phyloP scores from a whole-genome alignment of 805 yeast genomes.

The Kurtzmaniella cleridarum region DNA sequence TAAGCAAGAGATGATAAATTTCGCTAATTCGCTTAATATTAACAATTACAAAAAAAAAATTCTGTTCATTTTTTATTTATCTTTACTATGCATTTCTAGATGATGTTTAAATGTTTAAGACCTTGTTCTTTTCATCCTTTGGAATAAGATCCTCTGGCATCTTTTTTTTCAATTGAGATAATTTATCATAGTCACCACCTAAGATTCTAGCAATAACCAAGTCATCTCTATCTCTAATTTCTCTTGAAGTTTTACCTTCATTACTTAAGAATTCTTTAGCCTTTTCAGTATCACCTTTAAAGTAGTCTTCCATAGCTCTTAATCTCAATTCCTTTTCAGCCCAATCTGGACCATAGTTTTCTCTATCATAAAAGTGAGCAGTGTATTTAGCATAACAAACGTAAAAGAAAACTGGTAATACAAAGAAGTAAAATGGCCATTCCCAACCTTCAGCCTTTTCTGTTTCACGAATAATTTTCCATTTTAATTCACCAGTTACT shows the following conservation, averaged over 20 bases:
- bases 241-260: conserved; percentile 48
- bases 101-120: conserved; percentile 24
- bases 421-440: conserved; percentile 60
- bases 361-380: conserved; percentile 36
- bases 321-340: conserved; percentile 76
- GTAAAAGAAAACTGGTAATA: conserved; percentile 63
- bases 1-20: too few species aligned
- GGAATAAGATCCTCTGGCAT: conserved; percentile 34
- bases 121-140: conserved; percentile 27
- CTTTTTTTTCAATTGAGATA: conserved; percentile 53
- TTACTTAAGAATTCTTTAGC: conserved; percentile 52
- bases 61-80: too few species aligned
- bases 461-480: conserved; percentile 72
- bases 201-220: conserved; percentile 75
- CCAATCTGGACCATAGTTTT: conserved; percentile 58
- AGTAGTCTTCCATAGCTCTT: conserved; percentile 64
- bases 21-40: too few species aligned
- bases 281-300: conserved; percentile 45
- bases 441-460: conserved; percentile 84
- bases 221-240: conserved; percentile 64
- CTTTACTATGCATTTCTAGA: background rate
- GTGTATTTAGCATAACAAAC: conserved; percentile 47
- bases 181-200: conserved; percentile 77
- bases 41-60: too few species aligned
- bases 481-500: conserved; percentile 69